A percentile compares a stretch with the other conserved stretches of the same genome.
Evolutionary conservation across 2,329 filamentous ascomycete genomes (phyloP).

Genomic region (Grosmannia serpens): DNA sequence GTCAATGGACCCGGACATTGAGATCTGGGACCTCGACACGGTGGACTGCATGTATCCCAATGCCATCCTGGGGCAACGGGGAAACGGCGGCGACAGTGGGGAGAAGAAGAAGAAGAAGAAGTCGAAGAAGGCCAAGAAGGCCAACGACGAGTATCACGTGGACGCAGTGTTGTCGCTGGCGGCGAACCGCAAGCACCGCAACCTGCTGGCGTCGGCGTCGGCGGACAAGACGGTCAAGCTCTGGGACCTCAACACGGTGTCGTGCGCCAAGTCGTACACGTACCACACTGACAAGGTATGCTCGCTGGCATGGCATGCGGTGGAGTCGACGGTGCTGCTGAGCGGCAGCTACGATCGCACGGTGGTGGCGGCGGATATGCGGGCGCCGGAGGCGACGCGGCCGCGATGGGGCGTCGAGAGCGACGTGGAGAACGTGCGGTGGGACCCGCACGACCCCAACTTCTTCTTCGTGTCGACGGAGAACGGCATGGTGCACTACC

Average conservation of each 20-base stretch:
- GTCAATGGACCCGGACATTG: constrained; percentile 96
- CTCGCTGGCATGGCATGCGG: constrained; percentile 85
- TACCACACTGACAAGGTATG: constrained; percentile 98
- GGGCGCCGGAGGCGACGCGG: constrained; percentile 70
- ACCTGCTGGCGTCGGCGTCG: constrained; percentile 86
- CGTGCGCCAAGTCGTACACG: constrained; percentile 88
- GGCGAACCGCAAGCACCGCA: constrained; percentile 86
- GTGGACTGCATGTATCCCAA: constrained; percentile 98
- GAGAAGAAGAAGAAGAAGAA: constrained; percentile 67
- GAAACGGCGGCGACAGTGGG: not conserved
- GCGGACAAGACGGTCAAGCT: constrained; percentile 96
- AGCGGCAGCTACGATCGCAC: constrained; percentile 94
- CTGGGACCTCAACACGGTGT: constrained; percentile 88
- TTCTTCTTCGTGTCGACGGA: constrained; percentile 95
- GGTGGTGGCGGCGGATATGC: constrained; percentile 90
- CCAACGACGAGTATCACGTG: constrained; percentile 86
- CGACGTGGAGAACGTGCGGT: constrained; percentile 84
- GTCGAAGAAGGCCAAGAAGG: constrained; percentile 80
- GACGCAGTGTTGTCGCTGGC: constrained; percentile 86
- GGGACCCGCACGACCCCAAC: constrained; percentile 88
- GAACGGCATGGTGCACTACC: constrained; percentile 81
- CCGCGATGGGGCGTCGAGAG: constrained; percentile 89
- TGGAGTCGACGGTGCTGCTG: constrained; percentile 76
- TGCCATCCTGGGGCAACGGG: constrained; percentile 72
- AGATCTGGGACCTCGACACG: constrained; percentile 94